Evolutionary conservation across 768 basidiomycete genomes (phyloP), one percentile per base, ranked within the genome.

Genomic region (Hygrocybe punicea): DNA sequence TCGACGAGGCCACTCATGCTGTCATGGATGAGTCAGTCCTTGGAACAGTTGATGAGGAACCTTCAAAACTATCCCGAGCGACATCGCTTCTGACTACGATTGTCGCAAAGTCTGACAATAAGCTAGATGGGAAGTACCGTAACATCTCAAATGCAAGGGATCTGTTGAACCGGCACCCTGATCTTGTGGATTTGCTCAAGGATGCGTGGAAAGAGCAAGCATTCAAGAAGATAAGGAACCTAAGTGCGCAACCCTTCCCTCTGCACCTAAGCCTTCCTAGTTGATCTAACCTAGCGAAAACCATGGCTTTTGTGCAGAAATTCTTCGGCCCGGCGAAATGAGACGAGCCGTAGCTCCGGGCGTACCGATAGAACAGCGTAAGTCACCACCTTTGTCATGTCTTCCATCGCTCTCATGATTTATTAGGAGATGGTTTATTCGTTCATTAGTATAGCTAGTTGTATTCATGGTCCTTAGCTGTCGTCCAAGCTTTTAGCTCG

Each of bases 341-440:
- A 40, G 16, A 40, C 46, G 46, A 47, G 23, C 13, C 24, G 23
- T 24, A 24, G 49, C 34, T 36, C 11, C 25, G 34, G 34, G 34
- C 11, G 49, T 51, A 33, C 49, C 49, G 14, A 36, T 51, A 24
- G 34, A 51, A 51, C 49, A 23, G 29, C 49, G 49, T 51, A 51
- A 24, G 49, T 24, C 33, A 51, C 19, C 46, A 47, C 23, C 23
- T 47, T 47, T 51, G n/a, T n/a, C n/a, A 9, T 17, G 24, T 35
- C 24, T 23, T 51, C 33, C 23, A 14, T 51, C 8, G 29, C 29
- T 29, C 29, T 36, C 49, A 33, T 51, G 24, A 33, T 36, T 33
- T 51, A 11, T 51, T 11, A 53, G 35, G 16, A 14, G 21, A 39
- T 42, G 52, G 52, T 25, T 53, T 25, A 13, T 37, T 53, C 33